Conservation (phyloP, 768 basidiomycete species). For the Coprinopsis cinerea region DNA sequence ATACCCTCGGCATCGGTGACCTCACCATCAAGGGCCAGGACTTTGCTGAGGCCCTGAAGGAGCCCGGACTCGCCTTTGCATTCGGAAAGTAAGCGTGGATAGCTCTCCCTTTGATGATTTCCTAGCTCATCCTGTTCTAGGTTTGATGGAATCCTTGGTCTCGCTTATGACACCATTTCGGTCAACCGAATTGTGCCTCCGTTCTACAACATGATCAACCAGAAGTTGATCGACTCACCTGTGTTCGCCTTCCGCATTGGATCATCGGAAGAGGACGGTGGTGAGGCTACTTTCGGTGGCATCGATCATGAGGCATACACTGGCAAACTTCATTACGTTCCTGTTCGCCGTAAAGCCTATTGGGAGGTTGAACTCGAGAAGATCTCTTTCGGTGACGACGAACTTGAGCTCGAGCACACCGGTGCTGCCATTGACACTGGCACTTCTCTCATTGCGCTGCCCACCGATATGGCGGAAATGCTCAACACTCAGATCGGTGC, state of each 20-base stretch:
- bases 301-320: constrained; percentile 71
- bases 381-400: constrained; percentile 80
- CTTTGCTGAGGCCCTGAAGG: constrained; percentile 94
- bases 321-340: constrained; percentile 81
- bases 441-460: constrained; percentile 92
- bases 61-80: constrained; percentile 95
- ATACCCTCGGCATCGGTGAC: constrained; percentile 77
- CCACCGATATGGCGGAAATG: constrained; percentile 96
- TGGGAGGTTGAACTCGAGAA: constrained; percentile 97
- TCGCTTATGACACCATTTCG: constrained; percentile 92
- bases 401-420: constrained; percentile 86
- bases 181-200: constrained; percentile 92
- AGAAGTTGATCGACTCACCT: constrained; percentile 73
- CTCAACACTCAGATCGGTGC: constrained; percentile 94
- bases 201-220: constrained; percentile 88
- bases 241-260: constrained; percentile 96
- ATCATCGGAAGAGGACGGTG: constrained; percentile 78
- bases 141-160: constrained; percentile 93
- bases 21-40: constrained; percentile 67
- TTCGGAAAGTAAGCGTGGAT: constrained; percentile 73
- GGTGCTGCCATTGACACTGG: constrained; percentile 92
- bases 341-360: constrained; percentile 91
- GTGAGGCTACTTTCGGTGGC: constrained; percentile 89
- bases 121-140: constrained; percentile 29
- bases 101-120: not conserved